Evolutionary conservation across 2,329 filamentous ascomycete species (phyloP).

Genomic region (Didymella segeticola): DNA sequence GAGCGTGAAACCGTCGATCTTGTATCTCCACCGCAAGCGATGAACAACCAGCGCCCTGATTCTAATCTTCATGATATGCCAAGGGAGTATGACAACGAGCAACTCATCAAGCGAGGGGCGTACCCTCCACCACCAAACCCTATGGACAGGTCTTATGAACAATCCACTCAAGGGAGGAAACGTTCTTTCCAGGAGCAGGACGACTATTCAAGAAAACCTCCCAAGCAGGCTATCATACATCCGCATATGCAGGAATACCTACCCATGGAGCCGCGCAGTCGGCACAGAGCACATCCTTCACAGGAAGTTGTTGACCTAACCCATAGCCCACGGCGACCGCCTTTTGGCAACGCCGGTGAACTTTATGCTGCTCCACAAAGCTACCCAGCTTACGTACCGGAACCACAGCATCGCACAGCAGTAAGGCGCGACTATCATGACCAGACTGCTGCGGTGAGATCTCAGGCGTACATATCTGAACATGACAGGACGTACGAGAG

Average conservation of each 20-base stretch:
- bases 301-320: conserved; percentile 35
- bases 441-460: background rate
- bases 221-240: background rate
- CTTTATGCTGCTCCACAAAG: conserved; percentile 11
- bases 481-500: conserved; percentile 10
- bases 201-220: background rate
- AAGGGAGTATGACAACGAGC: conserved; percentile 16
- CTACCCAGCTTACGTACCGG: conserved; percentile 20
- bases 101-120: conserved; percentile 30
- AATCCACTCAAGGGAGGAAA: background rate
- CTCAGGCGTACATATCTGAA: conserved; percentile 10
- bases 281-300: conserved; percentile 16
- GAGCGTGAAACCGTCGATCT: conserved; percentile 37
- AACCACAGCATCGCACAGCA: conserved; percentile 20
- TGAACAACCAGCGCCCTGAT: conserved; percentile 8
- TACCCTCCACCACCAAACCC: conserved; percentile 16
- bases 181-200: conserved; percentile 1
- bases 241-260: conserved; percentile 10
- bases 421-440: conserved; percentile 30
- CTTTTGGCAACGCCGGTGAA: conserved; percentile 10
- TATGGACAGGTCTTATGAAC: conserved; percentile 5
- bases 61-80: conserved; percentile 14
- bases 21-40: conserved; percentile 22
- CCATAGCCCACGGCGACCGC: conserved; percentile 28
- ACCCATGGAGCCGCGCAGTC: conserved; percentile 19